Base-by-base conservation (phyloP, 202 grass and related monocot species). In the Bolboschoenoplectus hybrid region DNA sequence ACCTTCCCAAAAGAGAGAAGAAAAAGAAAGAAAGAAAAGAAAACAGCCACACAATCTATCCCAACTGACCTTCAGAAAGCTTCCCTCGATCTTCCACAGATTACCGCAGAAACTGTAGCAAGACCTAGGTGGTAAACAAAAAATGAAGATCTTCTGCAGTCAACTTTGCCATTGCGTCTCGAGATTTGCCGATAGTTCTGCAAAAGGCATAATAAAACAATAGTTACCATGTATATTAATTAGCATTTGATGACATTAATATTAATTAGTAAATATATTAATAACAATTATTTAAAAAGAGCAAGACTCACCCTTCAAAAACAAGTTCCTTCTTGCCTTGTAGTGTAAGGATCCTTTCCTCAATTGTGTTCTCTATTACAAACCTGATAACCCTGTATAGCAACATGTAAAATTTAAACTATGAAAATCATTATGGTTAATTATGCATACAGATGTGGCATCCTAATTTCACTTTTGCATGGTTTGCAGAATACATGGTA, bases 321-420 rank as follows among this genome's bases (percentile, higher is more conserved):
- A 66, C 63, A 3, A 66, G 32, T 65, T 65, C 63, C 63, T 65
- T 65, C 63, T 17, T 69, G 66, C 11, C 1, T 66, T 69, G 66
- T 13, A 69, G 35, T 3, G 11, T 2, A 36, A 69, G 10, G 14
- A 69, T 69, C 14, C 66, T 43, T 8, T 69, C 66, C 14, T 69
- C 66, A 69, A 69, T 43, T 43, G 66, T 41, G 6, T 17, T 6
- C 36, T 69, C 66, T 69, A 69, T 69, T 35, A 69, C 66, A 69
- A 69, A 69, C 66, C 66, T 43, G 43, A 43, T 69, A 43, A 69
- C 66, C 39, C 66, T 69, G 36, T 17, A 17, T 66, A 66, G 1
- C 11, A 6, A 16, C 1, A 3, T 16, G 16, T 41, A 41, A 14
- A 16, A 16, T 41, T 5, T 16, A 61, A 61, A 6, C 6, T 4